Evolutionary conservation across 1,284 basidiomycete genomes (phyloP).

Genomic region (Ganoderma lingzhi): DNA sequence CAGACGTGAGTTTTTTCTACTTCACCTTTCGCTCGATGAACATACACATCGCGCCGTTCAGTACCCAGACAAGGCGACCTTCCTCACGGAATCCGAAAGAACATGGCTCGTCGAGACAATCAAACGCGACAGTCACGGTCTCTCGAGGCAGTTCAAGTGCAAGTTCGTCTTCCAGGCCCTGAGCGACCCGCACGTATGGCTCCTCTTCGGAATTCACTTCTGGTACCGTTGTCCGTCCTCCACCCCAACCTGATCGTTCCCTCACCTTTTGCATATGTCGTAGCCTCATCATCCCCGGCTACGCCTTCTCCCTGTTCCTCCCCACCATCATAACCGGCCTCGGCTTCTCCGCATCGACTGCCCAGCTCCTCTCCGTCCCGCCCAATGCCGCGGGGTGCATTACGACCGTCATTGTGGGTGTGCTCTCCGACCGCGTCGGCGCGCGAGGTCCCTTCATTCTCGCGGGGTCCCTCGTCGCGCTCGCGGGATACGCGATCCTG

Average conservation of each 20-base stretch:
- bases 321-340: slow-evolving; percentile 43
- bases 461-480: slow-evolving; percentile 55
- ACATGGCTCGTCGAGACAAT: slow-evolving; percentile 45
- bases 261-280: background rate
- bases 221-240: slow-evolving; percentile 19
- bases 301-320: slow-evolving; percentile 32
- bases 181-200: slow-evolving; percentile 49
- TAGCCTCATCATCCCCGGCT: slow-evolving; percentile 27
- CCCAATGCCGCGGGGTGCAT: slow-evolving; percentile 30
- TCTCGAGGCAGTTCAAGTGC: slow-evolving; percentile 34
- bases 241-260: slow-evolving; percentile 31
- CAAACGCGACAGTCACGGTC: slow-evolving; percentile 31
- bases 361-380: slow-evolving; percentile 38
- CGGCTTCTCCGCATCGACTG: slow-evolving; percentile 37
- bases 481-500: slow-evolving; percentile 70
- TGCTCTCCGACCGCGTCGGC: slow-evolving; percentile 21
- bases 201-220: slow-evolving; percentile 40
- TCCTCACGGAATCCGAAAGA: slow-evolving; percentile 42
- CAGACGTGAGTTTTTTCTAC: background rate
- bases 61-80: slow-evolving; percentile 15
- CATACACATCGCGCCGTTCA: background rate
- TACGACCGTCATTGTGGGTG: slow-evolving; percentile 21
- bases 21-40: background rate
- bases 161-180: slow-evolving; percentile 37
- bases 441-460: slow-evolving; percentile 65